These are phyloP conservation scores for Paecilomyces sp. DNA, from an alignment of 2,329 filamentous ascomycete genomes.

Conservation along the genomic window DNA sequence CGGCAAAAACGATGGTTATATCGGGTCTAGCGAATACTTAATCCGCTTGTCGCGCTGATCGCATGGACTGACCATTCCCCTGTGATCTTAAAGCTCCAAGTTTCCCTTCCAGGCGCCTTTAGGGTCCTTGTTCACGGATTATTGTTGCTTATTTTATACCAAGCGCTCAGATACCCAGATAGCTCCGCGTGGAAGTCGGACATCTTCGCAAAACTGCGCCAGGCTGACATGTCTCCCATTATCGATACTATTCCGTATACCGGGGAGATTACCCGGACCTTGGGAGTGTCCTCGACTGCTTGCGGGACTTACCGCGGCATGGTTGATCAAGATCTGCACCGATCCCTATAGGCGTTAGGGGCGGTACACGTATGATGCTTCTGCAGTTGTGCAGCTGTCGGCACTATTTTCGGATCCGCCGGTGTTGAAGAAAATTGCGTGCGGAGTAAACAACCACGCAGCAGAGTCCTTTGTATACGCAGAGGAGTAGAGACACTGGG, in stretches of 20 bases:
- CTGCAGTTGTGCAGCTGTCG: not conserved
- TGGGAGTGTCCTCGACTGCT: not conserved
- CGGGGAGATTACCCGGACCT: not conserved
- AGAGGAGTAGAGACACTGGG: not conserved
- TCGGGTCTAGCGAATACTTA: not conserved
- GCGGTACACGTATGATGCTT: not conserved
- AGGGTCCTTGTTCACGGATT: not conserved
- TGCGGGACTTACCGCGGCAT: not conserved
- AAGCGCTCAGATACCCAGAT: no score
- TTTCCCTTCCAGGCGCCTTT: not conserved
- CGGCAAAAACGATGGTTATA: not conserved
- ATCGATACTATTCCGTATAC: not conserved
- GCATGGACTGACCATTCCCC: not conserved
- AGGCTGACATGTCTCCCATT: not conserved
- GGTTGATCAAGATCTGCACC: not conserved
- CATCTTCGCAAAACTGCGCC: not conserved
- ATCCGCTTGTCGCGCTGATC: not conserved
- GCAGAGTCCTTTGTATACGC: not conserved
- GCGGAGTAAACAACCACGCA: not conserved
- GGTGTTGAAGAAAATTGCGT: not conserved
- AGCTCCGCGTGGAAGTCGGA: not conserved
- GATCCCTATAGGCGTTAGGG: not conserved
- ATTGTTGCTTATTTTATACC: not conserved
- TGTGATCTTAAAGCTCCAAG: not conserved
- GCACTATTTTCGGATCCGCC: no score